Percentiles rank a stretch among this genome's conserved stretches.
Conservation (phyloP, 768 basidiomycete species). For the Boletus barrowsii region DNA sequence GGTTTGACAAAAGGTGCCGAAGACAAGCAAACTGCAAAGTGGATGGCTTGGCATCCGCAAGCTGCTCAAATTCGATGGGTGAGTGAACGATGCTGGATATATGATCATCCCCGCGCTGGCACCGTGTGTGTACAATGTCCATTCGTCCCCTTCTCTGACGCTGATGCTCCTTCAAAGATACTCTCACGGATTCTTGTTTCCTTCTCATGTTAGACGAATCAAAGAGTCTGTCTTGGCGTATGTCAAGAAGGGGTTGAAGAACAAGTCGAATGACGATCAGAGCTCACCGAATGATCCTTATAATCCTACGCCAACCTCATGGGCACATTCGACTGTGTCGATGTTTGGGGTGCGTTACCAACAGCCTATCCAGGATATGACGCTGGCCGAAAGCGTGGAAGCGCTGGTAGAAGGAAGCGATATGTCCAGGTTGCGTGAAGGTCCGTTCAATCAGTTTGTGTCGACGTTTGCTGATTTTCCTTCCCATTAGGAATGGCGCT, state of each 20-base stretch:
- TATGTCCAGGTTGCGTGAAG: slow-evolving; percentile 70
- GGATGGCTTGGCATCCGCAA: slow-evolving; percentile 86
- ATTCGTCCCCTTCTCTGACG: slow-evolving; percentile 1
- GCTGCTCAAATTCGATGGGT: slow-evolving; percentile 81
- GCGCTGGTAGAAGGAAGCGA: slow-evolving; percentile 91
- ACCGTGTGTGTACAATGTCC: slow-evolving; percentile 66
- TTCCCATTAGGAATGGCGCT: slow-evolving; percentile 47
- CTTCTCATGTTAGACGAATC: slow-evolving; percentile 76
- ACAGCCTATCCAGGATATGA: slow-evolving; percentile 64
- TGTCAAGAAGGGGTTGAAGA: slow-evolving; percentile 43
- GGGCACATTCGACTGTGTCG: slow-evolving; percentile 82
- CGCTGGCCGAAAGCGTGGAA: slow-evolving; percentile 72
- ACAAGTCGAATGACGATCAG: slow-evolving; percentile 31
- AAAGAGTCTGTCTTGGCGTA: slow-evolving; percentile 52
- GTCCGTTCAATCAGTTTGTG: slow-evolving; percentile 30
- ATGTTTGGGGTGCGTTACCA: slow-evolving; percentile 77
- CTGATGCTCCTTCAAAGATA: slow-evolving; percentile 51
- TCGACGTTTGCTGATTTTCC: not conserved
- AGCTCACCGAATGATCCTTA: slow-evolving; percentile 20
- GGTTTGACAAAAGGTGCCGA: slow-evolving; percentile 75
- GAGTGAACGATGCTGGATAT: slow-evolving; percentile 94
- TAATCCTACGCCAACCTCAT: slow-evolving; percentile 51
- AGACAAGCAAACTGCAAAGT: slow-evolving; percentile 90
- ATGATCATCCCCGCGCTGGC: slow-evolving; percentile 92
- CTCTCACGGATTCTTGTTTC: slow-evolving; percentile 93